Conservation (phyloP, 306 rosid genomes). For the Albizia julibrissin region DNA sequence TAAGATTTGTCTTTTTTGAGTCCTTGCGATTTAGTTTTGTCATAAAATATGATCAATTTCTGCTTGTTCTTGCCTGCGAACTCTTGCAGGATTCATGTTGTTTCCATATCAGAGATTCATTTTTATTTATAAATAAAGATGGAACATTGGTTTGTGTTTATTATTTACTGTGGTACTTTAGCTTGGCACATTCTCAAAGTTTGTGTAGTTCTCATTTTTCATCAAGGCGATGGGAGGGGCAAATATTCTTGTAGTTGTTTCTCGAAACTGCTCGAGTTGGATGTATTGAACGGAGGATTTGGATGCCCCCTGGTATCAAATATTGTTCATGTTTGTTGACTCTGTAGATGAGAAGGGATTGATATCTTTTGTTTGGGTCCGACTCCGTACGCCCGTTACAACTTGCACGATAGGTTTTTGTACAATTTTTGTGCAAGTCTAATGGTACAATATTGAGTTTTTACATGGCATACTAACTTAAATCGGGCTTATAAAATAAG, state of each 20-base stretch:
- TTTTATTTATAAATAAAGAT: background rate
- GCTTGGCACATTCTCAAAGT: background rate
- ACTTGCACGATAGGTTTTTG: background rate
- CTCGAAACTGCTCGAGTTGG: background rate
- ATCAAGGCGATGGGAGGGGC: background rate
- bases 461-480: too few relatives aligned
- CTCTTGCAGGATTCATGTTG: background rate
- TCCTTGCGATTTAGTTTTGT: background rate
- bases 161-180: background rate
- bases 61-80: background rate
- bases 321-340: background rate
- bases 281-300: background rate
- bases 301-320: background rate
- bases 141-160: background rate
- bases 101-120: background rate
- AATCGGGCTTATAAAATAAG: too few relatives aligned
- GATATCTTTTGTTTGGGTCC: background rate
- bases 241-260: background rate
- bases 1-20: background rate
- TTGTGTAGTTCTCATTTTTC: background rate
- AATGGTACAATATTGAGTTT: too few relatives aligned
- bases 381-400: background rate
- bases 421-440: too few relatives aligned
- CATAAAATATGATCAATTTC: background rate
- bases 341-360: background rate